phyloP scores from a whole-genome alignment of 345 rosid genomes.

The Diplotaxis tenuifolia region DNA sequence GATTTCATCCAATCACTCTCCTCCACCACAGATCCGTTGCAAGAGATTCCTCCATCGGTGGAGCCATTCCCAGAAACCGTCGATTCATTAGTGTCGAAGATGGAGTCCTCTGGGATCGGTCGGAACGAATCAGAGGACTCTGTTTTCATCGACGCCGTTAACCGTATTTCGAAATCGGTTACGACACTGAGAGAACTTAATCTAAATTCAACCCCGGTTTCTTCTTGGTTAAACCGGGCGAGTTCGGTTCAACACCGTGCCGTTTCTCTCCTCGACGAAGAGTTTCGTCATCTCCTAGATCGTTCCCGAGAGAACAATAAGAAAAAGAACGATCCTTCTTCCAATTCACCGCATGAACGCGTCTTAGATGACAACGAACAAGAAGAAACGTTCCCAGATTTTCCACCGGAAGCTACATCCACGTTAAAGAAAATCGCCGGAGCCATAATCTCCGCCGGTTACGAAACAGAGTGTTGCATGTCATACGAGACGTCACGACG shows the following conservation, averaged over 20 bases:
- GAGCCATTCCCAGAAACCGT: slow-evolving; percentile 47
- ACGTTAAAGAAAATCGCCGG: slow-evolving; percentile 51
- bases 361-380: slow-evolving; percentile 8
- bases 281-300: slow-evolving; percentile 58
- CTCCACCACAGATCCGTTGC: not conserved
- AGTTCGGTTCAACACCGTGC: slow-evolving; percentile 55
- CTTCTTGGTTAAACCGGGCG: slow-evolving; percentile 44
- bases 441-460: slow-evolving; percentile 65
- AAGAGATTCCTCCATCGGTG: slow-evolving; percentile 41
- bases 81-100: slow-evolving; percentile 45
- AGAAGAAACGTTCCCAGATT: slow-evolving; percentile 44
- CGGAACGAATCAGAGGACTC: slow-evolving; percentile 43
- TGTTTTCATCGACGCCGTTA: slow-evolving; percentile 41
- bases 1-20: slow-evolving; percentile 30
- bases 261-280: slow-evolving; percentile 61
- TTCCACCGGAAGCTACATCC: slow-evolving; percentile 43
- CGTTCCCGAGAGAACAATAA: slow-evolving; percentile 24
- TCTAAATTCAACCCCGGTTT: slow-evolving; percentile 24
- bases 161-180: slow-evolving; percentile 41
- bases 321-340: slow-evolving; percentile 5
- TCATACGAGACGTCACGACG: slow-evolving; percentile 50
- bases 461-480: slow-evolving; percentile 64
- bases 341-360: slow-evolving; percentile 9
- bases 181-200: slow-evolving; percentile 35
- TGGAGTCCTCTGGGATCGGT: slow-evolving; percentile 43